phyloP scores from a whole-genome alignment of 805 yeast genomes.

The Starmerella gropengiesseri region DNA sequence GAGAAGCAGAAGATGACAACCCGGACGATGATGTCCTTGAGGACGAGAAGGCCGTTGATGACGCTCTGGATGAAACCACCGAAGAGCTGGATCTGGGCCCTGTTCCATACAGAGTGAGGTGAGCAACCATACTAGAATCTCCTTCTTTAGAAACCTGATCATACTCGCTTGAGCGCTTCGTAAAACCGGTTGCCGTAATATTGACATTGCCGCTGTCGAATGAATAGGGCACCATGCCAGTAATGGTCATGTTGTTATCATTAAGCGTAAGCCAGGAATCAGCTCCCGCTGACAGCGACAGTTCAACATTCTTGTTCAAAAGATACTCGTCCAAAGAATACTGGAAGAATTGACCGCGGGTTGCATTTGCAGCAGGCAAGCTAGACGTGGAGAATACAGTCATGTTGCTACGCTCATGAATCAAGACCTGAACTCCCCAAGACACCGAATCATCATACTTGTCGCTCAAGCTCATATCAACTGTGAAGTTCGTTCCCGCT shows the following conservation, averaged over 20 bases:
- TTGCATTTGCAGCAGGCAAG: slow-evolving; percentile 50
- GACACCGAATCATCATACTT: slow-evolving; percentile 28
- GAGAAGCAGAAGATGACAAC: slow-evolving; percentile 9
- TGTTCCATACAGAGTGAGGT: slow-evolving; percentile 19
- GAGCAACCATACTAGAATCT: slow-evolving; percentile 17
- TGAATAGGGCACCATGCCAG: slow-evolving; percentile 49
- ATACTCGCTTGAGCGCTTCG: slow-evolving; percentile 21
- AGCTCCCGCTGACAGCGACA: slow-evolving; percentile 32
- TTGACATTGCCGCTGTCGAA: slow-evolving; percentile 34
- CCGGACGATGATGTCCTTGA: not conserved
- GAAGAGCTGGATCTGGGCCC: slow-evolving; percentile 10
- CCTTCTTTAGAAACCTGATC: slow-evolving; percentile 26
- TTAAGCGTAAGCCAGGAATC: slow-evolving; percentile 57
- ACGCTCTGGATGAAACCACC: slow-evolving; percentile 12
- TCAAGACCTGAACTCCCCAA: slow-evolving; percentile 23
- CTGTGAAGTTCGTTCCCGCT: slow-evolving; percentile 22
- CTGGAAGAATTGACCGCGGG: slow-evolving; percentile 47
- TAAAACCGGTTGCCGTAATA: slow-evolving; percentile 47
- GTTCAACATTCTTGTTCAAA: slow-evolving; percentile 32
- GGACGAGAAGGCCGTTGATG: slow-evolving; percentile 24
- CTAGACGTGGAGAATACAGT: slow-evolving; percentile 40
- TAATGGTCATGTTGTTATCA: slow-evolving; percentile 50
- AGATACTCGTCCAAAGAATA: slow-evolving; percentile 48
- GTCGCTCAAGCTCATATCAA: slow-evolving; percentile 38
- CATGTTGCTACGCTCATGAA: slow-evolving; percentile 20